Percentiles rank a stretch among this genome's conserved stretches.
Conservation (phyloP, 1,284 basidiomycete species). For the Blastosporella zonata region DNA sequence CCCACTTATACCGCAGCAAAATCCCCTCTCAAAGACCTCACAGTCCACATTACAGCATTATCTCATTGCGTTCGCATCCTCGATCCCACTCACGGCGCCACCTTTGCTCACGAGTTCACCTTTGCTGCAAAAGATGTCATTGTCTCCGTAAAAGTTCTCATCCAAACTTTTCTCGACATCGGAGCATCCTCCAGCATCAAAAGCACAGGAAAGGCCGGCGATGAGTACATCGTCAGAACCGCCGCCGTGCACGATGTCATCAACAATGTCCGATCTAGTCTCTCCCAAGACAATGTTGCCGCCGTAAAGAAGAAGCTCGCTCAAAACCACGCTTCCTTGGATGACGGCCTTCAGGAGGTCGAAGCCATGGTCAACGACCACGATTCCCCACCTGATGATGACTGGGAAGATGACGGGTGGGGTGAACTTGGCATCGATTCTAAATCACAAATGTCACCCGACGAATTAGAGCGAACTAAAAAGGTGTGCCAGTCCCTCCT, state of each 20-base stretch:
- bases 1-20: slow-evolving; percentile 56
- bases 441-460: slow-evolving; percentile 33
- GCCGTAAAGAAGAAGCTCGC: slow-evolving; percentile 59
- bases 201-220: slow-evolving; percentile 26
- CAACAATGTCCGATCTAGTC: slow-evolving; percentile 45
- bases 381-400: slow-evolving; percentile 19
- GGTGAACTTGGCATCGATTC: slow-evolving; percentile 57
- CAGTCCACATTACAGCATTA: slow-evolving; percentile 50
- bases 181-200: slow-evolving; percentile 18
- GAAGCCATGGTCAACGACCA: slow-evolving; percentile 49
- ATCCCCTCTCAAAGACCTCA: slow-evolving; percentile 56
- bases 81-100: slow-evolving; percentile 46
- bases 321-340: slow-evolving; percentile 54
- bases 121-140: slow-evolving; percentile 44
- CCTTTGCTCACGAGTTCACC: slow-evolving; percentile 50
- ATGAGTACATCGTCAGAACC: slow-evolving; percentile 59
- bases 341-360: slow-evolving; percentile 61
- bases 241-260: slow-evolving; percentile 67
- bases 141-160: slow-evolving; percentile 26
- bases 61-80: slow-evolving; percentile 58
- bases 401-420: slow-evolving; percentile 58
- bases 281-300: slow-evolving; percentile 55
- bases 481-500: slow-evolving; percentile 37
- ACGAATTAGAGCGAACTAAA: slow-evolving; percentile 48
- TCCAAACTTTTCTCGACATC: slow-evolving; percentile 34